These are phyloP conservation scores for Canna indica DNA, from an alignment of 176 grass and related monocot species.

Conservation along the genomic window DNA sequence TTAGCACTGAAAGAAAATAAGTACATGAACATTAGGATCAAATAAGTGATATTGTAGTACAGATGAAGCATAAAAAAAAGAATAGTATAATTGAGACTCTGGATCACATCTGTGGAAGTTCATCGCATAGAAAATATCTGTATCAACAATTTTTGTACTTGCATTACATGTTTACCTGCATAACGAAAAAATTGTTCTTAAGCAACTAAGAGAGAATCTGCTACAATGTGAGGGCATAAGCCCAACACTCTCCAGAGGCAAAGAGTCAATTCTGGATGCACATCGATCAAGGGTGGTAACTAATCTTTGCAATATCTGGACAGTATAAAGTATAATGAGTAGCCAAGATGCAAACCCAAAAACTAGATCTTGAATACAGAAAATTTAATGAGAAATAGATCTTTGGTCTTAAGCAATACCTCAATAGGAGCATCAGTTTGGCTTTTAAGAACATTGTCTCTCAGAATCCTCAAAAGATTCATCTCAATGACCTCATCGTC, in stretches of 20 bases:
- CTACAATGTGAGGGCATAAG: conserved; percentile 85
- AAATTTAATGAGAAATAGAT: conserved; percentile 20
- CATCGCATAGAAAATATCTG: not conserved
- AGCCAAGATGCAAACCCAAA: conserved; percentile 2
- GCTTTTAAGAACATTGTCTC: conserved; percentile 64
- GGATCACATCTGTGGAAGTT: not conserved
- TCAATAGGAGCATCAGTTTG: conserved; percentile 78
- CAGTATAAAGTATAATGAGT: not conserved
- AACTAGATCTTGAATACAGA: not conserved
- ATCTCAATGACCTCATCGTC: conserved; percentile 93
- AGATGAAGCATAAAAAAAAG: too few species aligned
- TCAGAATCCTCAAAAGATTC: conserved; percentile 69
- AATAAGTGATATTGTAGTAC: too few species aligned
- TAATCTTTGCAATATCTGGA: conserved; percentile 89
- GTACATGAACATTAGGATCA: too few species aligned
- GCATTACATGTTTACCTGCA: conserved; percentile 47
- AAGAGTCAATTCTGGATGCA: conserved; percentile 89
- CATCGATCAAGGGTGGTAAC: conserved; percentile 87
- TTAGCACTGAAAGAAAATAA: too few species aligned
- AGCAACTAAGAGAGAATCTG: conserved; percentile 87
- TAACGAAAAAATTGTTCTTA: conserved; percentile 92
- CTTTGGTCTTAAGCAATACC: conserved; percentile 31
- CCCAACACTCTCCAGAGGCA: conserved; percentile 82
- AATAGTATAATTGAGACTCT: not conserved
- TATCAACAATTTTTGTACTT: not conserved